Evolutionary conservation across 768 basidiomycete species (phyloP).

Genomic region (Termitomyces sp.): DNA sequence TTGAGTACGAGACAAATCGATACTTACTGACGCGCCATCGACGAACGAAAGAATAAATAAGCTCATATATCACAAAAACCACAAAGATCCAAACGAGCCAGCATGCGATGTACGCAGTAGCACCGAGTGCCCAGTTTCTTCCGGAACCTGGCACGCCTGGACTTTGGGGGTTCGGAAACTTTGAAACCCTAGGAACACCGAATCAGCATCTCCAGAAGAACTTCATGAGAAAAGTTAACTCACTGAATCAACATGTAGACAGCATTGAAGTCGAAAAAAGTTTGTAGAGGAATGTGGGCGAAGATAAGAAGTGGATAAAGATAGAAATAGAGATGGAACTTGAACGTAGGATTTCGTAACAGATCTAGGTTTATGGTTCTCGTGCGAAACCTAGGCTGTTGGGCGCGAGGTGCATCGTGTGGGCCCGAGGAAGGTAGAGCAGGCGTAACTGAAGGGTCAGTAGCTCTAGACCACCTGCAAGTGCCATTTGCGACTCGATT

Average conservation of each 20-base stretch:
- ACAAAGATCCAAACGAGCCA: slow-evolving; percentile 71
- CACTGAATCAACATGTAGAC: slow-evolving; percentile 80
- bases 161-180: slow-evolving; percentile 64
- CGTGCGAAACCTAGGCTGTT: slow-evolving; percentile 62
- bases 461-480: slow-evolving; percentile 57
- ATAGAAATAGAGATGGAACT: slow-evolving; percentile 58
- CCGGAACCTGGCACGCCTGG: slow-evolving; percentile 67
- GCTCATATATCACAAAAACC: slow-evolving; percentile 72
- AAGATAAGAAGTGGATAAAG: slow-evolving; percentile 67
- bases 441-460: slow-evolving; percentile 35
- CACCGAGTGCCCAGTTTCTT: slow-evolving; percentile 76
- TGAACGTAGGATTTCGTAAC: slow-evolving; percentile 51
- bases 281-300: slow-evolving; percentile 69
- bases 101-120: slow-evolving; percentile 78
- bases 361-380: slow-evolving; percentile 64
- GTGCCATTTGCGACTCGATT: slow-evolving; percentile 35
- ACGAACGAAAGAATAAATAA: slow-evolving; percentile 68
- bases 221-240: slow-evolving; percentile 28
- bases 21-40: slow-evolving; percentile 78
- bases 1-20: slow-evolving; percentile 7
- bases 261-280: slow-evolving; percentile 87
- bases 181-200: slow-evolving; percentile 51
- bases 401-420: slow-evolving; percentile 26
- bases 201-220: slow-evolving; percentile 1
- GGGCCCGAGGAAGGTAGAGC: slow-evolving; percentile 32